These are phyloP conservation scores for Coemansia sp. DNA, from an alignment of 192 early-diverging fungal species.

Conservation along the genomic window DNA sequence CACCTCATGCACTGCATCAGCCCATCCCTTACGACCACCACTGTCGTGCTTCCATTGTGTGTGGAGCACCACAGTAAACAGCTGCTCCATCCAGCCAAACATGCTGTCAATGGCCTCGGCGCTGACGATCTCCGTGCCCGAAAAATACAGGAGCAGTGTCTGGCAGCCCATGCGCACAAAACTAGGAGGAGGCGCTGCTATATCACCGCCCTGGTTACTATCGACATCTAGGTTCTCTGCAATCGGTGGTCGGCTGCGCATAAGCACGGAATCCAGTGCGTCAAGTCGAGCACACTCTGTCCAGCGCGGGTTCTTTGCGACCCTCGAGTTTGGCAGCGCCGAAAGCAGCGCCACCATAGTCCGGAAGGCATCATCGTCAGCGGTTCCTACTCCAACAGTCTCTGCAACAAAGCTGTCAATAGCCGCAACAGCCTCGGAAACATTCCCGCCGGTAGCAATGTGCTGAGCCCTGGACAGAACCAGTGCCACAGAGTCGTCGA, in stretches of 20 bases:
- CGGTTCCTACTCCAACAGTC: constrained; percentile 1
- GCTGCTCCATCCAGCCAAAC: constrained; percentile 31
- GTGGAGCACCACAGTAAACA: constrained; percentile 22
- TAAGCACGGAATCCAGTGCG: constrained; percentile 1
- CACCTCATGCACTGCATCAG: constrained; percentile 24
- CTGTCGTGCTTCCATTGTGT: constrained; percentile 14
- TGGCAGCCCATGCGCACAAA: constrained; percentile 26
- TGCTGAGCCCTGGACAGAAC: constrained; percentile 38
- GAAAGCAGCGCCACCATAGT: constrained; percentile 21
- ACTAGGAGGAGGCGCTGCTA: not conserved
- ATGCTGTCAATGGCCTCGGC: not conserved
- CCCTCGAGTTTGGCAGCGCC: constrained; percentile 21
- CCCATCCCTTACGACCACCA: not conserved
- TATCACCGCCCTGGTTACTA: not conserved
- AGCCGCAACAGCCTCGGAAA: constrained; percentile 20
- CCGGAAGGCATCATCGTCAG: not conserved
- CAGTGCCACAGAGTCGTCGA: constrained; percentile 28
- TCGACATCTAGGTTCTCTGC: not conserved
- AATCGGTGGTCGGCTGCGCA: not conserved
- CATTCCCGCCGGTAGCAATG: constrained; percentile 11
- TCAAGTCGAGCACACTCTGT: constrained; percentile 16
- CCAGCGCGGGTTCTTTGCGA: constrained; percentile 16
- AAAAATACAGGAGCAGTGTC: constrained; percentile 23
- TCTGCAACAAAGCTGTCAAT: constrained; percentile 28
- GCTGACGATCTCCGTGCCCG: constrained; percentile 11